A percentile compares a stretch with the other conserved stretches of the same genome.
phyloP scores from a whole-genome alignment of 352 stramenopile genomes.

The Pythium angustatum region DNA sequence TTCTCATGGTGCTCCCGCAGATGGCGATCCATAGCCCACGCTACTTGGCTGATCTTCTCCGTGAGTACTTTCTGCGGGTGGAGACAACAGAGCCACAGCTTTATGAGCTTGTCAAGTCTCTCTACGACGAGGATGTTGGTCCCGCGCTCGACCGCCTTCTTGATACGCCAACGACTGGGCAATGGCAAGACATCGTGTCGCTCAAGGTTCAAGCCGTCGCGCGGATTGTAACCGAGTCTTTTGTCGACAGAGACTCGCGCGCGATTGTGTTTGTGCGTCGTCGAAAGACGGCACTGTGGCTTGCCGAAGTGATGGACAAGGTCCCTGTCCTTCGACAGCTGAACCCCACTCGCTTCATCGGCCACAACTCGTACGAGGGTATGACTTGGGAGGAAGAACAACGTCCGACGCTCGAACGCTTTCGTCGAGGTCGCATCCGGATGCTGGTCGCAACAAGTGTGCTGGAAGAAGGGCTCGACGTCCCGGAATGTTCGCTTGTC shows the following conservation, averaged over 20 bases:
- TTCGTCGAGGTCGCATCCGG: slow-evolving; percentile 64
- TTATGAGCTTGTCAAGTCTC: neutral
- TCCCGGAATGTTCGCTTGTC: slow-evolving; percentile 76
- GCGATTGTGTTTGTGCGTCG: slow-evolving; percentile 80
- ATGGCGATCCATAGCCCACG: slow-evolving; percentile 9
- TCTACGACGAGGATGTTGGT: slow-evolving; percentile 39
- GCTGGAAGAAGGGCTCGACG: slow-evolving; percentile 76
- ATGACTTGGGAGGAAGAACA: slow-evolving; percentile 85
- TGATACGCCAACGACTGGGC: slow-evolving; percentile 16
- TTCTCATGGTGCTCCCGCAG: slow-evolving; percentile 20
- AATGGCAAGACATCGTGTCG: slow-evolving; percentile 41
- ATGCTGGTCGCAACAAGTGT: slow-evolving; percentile 81
- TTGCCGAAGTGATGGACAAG: slow-evolving; percentile 68
- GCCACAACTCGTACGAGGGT: slow-evolving; percentile 78
- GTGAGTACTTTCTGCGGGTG: slow-evolving; percentile 16
- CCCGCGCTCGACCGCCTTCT: slow-evolving; percentile 34
- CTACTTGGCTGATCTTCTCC: slow-evolving; percentile 3
- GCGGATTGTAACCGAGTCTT: slow-evolving; percentile 39
- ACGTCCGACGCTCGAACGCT: slow-evolving; percentile 63
- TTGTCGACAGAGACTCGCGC: slow-evolving; percentile 59
- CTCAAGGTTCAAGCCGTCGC: slow-evolving; percentile 57
- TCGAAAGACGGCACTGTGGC: slow-evolving; percentile 62
- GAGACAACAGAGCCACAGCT: slow-evolving; percentile 6
- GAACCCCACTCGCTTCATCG: slow-evolving; percentile 77
- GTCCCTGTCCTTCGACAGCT: slow-evolving; percentile 50